A percentile compares a stretch with the other conserved stretches of the same genome.
Conservation (phyloP, 2,329 filamentous ascomycete species). For the Penicillium sp. region DNA sequence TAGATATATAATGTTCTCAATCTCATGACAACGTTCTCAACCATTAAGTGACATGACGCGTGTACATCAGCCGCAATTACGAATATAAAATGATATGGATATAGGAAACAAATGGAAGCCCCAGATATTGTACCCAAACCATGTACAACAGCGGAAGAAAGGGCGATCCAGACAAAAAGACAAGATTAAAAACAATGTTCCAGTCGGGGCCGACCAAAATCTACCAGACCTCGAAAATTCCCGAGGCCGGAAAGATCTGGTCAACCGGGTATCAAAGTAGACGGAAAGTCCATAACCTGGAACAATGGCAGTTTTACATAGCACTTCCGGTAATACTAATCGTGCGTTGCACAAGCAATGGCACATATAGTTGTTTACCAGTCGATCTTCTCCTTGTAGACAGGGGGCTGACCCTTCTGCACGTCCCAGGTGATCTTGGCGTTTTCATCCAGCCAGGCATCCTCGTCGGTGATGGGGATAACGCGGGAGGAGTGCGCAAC, state of each 20-base stretch:
- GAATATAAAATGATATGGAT: slow-evolving; percentile 16
- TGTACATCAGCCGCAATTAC: slow-evolving; percentile 21
- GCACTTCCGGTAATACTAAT: neutral
- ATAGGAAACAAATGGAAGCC: neutral
- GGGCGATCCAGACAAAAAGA: neutral
- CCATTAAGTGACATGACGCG: slow-evolving; percentile 19
- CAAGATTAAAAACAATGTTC: slow-evolving; percentile 9
- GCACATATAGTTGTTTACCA: slow-evolving; percentile 43
- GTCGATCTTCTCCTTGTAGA: slow-evolving; percentile 61
- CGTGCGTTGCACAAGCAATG: neutral
- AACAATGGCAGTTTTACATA: slow-evolving; percentile 2
- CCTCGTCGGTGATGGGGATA: slow-evolving; percentile 80
- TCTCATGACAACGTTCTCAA: slow-evolving; percentile 17
- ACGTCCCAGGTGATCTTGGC: slow-evolving; percentile 65
- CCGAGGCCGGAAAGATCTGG: neutral
- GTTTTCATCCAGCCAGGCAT: slow-evolving; percentile 71
- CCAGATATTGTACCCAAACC: neutral
- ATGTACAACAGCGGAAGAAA: slow-evolving; percentile 2
- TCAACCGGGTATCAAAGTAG: slow-evolving; percentile 28
- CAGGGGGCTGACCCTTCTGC: slow-evolving; percentile 60
- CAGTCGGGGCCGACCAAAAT: slow-evolving; percentile 14
- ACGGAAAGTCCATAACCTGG: slow-evolving; percentile 9
- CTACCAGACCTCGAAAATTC: neutral
- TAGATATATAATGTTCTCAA: slow-evolving; percentile 9
- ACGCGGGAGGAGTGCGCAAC: slow-evolving; percentile 71